A percentile compares a stretch with the other conserved stretches of the same genome.
phyloP scores from a whole-genome alignment of 2,329 filamentous ascomycete species.

The Biscogniauxia sp. region DNA sequence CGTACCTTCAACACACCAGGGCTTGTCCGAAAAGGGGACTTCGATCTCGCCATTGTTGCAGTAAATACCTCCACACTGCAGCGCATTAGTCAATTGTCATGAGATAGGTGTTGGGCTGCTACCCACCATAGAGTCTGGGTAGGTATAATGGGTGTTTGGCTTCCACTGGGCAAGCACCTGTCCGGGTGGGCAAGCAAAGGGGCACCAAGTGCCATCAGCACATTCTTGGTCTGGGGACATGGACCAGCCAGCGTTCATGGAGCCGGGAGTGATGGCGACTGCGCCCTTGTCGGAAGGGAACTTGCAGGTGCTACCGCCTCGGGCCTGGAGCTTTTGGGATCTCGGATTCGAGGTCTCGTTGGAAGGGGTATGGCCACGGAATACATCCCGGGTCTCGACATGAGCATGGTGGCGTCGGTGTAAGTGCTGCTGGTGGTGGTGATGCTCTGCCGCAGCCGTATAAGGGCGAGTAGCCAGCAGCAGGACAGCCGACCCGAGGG shows the following conservation, averaged over 20 bases:
- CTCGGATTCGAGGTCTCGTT: slow-evolving; percentile 29
- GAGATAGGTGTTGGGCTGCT: background rate
- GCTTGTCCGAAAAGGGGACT: slow-evolving; percentile 66
- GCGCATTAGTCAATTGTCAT: slow-evolving; percentile 11
- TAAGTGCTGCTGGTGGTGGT: slow-evolving; percentile 35
- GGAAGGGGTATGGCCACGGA: slow-evolving; percentile 31
- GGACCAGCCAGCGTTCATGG: slow-evolving; percentile 71
- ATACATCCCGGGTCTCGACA: slow-evolving; percentile 31
- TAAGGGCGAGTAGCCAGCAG: slow-evolving; percentile 43
- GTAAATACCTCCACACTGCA: slow-evolving; percentile 69
- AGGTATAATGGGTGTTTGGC: slow-evolving; percentile 64
- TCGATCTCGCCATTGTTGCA: slow-evolving; percentile 66
- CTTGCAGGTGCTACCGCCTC: slow-evolving; percentile 51
- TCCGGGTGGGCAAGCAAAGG: slow-evolving; percentile 72
- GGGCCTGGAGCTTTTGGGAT: slow-evolving; percentile 45
- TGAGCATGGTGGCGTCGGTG: slow-evolving; percentile 37
- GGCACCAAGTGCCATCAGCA: slow-evolving; percentile 66
- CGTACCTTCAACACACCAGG: slow-evolving; percentile 69
- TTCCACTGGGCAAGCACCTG: slow-evolving; percentile 81
- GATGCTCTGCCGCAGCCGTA: slow-evolving; percentile 33
- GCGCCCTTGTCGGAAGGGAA: slow-evolving; percentile 68
- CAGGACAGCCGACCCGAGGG: slow-evolving; percentile 48
- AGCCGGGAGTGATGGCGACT: slow-evolving; percentile 63
- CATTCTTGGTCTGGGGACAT: slow-evolving; percentile 75
- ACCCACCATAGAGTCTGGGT: slow-evolving; percentile 70